Conservation (phyloP, 179 eudicot species). For the Silene coronaria region DNA sequence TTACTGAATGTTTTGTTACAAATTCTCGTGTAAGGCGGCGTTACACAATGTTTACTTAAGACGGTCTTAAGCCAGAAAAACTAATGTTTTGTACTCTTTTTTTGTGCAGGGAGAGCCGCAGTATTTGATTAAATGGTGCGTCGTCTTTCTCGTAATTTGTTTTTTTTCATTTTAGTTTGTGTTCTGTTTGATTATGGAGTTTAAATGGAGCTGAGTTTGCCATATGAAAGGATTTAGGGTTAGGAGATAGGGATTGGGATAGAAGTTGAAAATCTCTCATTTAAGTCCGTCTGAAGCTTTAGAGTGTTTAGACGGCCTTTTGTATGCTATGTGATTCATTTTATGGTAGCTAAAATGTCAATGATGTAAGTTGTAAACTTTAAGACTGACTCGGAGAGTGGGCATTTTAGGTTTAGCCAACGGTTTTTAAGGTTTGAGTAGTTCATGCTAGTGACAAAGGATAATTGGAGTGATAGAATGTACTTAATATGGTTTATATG, state of each 20-base stretch:
- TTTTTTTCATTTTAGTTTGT: not conserved
- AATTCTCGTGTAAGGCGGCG: too few relatives aligned
- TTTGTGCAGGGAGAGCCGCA: conserved; percentile 65
- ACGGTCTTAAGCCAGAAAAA: not conserved
- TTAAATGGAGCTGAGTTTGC: not conserved
- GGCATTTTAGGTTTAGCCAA: not conserved
- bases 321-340: too few relatives aligned
- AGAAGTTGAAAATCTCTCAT: not conserved
- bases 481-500: not conserved
- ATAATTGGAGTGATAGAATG: not conserved
- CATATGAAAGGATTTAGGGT: not conserved
- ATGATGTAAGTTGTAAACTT: too few relatives aligned
- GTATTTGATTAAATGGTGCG: conserved; percentile 93
- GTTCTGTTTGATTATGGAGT: not conserved
- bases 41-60: too few relatives aligned
- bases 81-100: conserved; percentile 16
- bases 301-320: too few relatives aligned
- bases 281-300: too few relatives aligned
- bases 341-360: too few relatives aligned
- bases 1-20: not conserved
- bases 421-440: not conserved
- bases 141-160: not conserved
- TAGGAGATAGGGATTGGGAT: not conserved
- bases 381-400: not conserved
- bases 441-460: not conserved